Percentiles rank a stretch among this genome's conserved stretches.
Conservation (phyloP, 2,329 filamentous ascomycete genomes). For the Talaromyces funiculosus region DNA sequence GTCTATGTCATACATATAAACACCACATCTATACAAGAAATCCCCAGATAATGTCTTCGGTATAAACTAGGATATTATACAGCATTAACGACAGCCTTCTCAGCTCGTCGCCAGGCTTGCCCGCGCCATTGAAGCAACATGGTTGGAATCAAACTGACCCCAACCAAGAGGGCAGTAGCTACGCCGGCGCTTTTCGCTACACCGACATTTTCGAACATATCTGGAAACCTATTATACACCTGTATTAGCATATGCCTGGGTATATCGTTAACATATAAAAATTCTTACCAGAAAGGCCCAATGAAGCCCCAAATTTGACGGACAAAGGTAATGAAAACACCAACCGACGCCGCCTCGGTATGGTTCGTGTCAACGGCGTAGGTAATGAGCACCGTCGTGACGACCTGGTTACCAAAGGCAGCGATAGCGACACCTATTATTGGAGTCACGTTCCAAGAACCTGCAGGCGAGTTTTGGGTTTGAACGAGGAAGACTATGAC, state of each 20-base stretch:
- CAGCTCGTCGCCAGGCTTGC: not conserved
- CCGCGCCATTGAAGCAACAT: slow-evolving; percentile 5
- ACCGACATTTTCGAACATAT: slow-evolving; percentile 32
- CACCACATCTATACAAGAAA: not conserved
- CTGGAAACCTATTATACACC: slow-evolving; percentile 24
- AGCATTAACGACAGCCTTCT: not conserved
- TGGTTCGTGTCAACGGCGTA: slow-evolving; percentile 24
- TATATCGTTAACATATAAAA: slow-evolving; percentile 18
- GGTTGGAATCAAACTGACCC: slow-evolving; percentile 21
- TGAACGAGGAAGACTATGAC: slow-evolving; percentile 53
- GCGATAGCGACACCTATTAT: slow-evolving; percentile 51
- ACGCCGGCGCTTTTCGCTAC: slow-evolving; percentile 27
- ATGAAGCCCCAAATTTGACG: slow-evolving; percentile 29
- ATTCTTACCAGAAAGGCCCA: slow-evolving; percentile 41
- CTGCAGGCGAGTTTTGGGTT: slow-evolving; percentile 39
- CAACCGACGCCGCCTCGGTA: slow-evolving; percentile 29
- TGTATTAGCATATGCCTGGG: not conserved
- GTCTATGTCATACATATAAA: not conserved
- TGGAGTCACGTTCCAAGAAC: slow-evolving; percentile 52
- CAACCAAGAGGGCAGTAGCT: slow-evolving; percentile 25
- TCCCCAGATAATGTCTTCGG: not conserved
- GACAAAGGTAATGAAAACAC: slow-evolving; percentile 11
- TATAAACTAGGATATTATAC: not conserved
- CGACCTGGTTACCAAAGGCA: slow-evolving; percentile 55
- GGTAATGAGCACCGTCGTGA: slow-evolving; percentile 57